Evolutionary conservation across 169 alveolate genomes (phyloP).

Genomic region (Eimeria necatrix): DNA sequence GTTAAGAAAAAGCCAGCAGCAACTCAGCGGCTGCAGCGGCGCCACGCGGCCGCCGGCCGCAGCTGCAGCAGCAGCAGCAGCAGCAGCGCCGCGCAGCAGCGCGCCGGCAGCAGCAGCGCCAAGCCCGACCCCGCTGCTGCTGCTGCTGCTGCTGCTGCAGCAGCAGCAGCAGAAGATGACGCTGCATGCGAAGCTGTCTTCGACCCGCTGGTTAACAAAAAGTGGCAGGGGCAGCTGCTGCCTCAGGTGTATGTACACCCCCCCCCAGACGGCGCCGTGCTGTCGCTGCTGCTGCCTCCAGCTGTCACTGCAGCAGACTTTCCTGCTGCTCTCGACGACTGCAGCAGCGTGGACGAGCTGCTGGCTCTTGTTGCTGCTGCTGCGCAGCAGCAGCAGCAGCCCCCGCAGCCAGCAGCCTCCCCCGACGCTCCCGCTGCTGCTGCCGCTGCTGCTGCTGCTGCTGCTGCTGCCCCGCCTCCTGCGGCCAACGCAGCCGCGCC

Average conservation of each 20-base stretch:
- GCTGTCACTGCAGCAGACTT: constrained; percentile 39
- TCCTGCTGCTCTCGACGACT: not conserved
- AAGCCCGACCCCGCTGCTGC: not conserved
- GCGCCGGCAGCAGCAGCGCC: not conserved
- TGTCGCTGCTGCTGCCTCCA: constrained; percentile 54
- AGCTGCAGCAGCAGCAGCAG: constrained; percentile 30
- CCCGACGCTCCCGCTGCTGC: not conserved
- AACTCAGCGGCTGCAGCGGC: constrained; percentile 1
- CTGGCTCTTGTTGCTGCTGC: constrained; percentile 25
- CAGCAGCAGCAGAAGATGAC: constrained; percentile 19
- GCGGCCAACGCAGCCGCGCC: too few species aligned
- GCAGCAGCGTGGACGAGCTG: constrained; percentile 14
- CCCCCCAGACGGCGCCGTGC: constrained; percentile 16
- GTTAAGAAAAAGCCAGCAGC: constrained; percentile 9
- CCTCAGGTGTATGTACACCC: constrained; percentile 37
- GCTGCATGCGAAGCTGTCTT: not conserved
- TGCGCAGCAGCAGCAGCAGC: not conserved
- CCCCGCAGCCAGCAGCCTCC: not conserved
- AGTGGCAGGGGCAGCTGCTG: constrained; percentile 12
- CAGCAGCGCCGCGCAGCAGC: not conserved
- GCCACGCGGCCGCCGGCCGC: constrained; percentile 14
- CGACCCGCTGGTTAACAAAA: constrained; percentile 6
- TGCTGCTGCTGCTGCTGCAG: not conserved
- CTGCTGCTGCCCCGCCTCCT: not conserved
- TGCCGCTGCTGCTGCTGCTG: not conserved